Evolutionary conservation across 177 flowering plant genomes (phyloP).

Genomic region (Vitis hybrid): DNA sequence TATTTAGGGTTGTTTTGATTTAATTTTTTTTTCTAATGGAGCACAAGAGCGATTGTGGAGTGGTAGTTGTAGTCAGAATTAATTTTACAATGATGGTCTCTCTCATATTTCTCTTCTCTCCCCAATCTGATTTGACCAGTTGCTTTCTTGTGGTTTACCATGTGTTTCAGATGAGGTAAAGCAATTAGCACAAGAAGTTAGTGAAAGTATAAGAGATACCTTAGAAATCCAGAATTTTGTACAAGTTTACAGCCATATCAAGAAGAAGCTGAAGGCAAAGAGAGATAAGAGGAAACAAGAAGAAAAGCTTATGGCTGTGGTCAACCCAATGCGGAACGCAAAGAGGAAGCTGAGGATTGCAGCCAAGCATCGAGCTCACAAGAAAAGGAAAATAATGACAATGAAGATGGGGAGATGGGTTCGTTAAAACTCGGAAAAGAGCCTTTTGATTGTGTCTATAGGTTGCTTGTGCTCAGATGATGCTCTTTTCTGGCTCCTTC

Average conservation of each 20-base stretch:
- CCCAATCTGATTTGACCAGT: too few relatives aligned
- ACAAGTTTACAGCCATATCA: constrained; percentile 48
- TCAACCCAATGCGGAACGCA: constrained; percentile 75
- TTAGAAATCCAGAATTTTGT: constrained; percentile 59
- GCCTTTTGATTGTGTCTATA: too few relatives aligned
- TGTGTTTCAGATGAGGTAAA: constrained; percentile 62
- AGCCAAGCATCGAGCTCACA: constrained; percentile 66
- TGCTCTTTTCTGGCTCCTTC: too few relatives aligned
- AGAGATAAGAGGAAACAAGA: constrained; percentile 78
- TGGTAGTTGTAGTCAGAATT: too few relatives aligned
- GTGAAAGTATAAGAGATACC: constrained; percentile 36
- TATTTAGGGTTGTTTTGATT: too few relatives aligned
- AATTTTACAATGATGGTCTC: too few relatives aligned
- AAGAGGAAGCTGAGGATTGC: constrained; percentile 76
- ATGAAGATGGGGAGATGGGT: constrained; percentile 67
- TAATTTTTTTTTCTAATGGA: too few relatives aligned
- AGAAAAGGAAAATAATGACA: constrained; percentile 79
- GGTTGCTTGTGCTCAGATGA: too few relatives aligned
- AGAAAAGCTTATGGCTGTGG: constrained; percentile 78
- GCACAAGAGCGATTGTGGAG: too few relatives aligned
- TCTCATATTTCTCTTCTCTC: neutral
- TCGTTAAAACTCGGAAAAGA: constrained; percentile 15
- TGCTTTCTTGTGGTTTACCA: neutral
- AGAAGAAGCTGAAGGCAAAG: constrained; percentile 63
- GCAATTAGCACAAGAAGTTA: constrained; percentile 68